These are phyloP conservation scores for Porcisia hertigi DNA, from an alignment of 208 protist genomes.

Conservation along the genomic window DNA sequence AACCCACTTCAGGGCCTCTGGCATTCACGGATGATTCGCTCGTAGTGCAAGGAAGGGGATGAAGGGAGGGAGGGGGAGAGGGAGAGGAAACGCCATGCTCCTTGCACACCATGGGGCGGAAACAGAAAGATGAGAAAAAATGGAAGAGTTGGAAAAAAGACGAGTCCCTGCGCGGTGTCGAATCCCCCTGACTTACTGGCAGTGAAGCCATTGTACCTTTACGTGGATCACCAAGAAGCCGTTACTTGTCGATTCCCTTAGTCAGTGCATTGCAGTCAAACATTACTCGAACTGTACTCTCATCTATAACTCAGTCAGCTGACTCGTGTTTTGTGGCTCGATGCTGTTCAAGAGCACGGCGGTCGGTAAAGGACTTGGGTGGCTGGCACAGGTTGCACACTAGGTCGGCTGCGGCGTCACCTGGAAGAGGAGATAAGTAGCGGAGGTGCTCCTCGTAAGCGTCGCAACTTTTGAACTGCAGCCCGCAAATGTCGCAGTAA, in stretches of 20 bases:
- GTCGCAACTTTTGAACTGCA: constrained; percentile 29
- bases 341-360: constrained; percentile 44
- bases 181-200: no score
- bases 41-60: background rate
- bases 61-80: background rate
- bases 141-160: no score
- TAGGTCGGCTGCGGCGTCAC: constrained; percentile 8
- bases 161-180: no score
- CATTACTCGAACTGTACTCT: background rate
- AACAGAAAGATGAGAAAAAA: background rate
- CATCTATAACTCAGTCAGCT: no score
- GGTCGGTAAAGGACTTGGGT: constrained; percentile 23
- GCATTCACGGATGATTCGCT: no score
- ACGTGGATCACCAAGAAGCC: no score
- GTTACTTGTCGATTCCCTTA: no score
- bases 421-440: constrained; percentile 37
- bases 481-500: constrained; percentile 38
- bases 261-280: no score
- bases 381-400: constrained; percentile 28
- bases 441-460: constrained; percentile 43
- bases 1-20: no score
- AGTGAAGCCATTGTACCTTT: no score
- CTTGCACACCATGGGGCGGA: background rate
- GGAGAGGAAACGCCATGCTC: background rate
- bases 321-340: constrained; percentile 24